Evolutionary conservation across 352 stramenopile genomes (phyloP).

Genomic region (Globisporangium okanoganense): DNA sequence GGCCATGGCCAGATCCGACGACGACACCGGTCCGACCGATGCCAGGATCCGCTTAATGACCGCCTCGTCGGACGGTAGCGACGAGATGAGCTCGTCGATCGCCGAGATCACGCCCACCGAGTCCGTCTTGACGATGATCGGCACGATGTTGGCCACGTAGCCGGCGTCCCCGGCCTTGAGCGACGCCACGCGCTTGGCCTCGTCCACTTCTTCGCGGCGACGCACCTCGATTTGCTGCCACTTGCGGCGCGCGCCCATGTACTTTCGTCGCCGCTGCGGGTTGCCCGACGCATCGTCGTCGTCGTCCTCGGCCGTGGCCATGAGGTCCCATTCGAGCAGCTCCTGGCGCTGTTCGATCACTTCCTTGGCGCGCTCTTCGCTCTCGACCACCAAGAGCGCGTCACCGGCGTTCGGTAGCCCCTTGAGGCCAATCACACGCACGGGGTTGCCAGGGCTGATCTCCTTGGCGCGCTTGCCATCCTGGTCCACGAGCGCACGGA

Average conservation of each 20-base stretch:
- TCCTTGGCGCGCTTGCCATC: slow-evolving; percentile 85
- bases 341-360: slow-evolving; percentile 66
- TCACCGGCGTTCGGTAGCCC: slow-evolving; percentile 77
- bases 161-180: slow-evolving; percentile 68
- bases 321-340: slow-evolving; percentile 73
- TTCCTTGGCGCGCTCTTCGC: slow-evolving; percentile 76
- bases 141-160: slow-evolving; percentile 93
- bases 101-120: slow-evolving; percentile 96
- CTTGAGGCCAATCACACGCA: slow-evolving; percentile 88
- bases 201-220: slow-evolving; percentile 57
- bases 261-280: slow-evolving; percentile 38
- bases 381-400: slow-evolving; percentile 66
- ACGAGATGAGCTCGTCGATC: slow-evolving; percentile 79
- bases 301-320: slow-evolving; percentile 57
- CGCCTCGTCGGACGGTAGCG: slow-evolving; percentile 61
- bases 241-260: slow-evolving; percentile 51
- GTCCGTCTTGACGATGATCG: slow-evolving; percentile 98
- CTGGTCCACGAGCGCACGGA: slow-evolving; percentile 74
- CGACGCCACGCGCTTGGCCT: slow-evolving; percentile 61
- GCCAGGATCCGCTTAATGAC: slow-evolving; percentile 84
- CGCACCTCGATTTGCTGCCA: slow-evolving; percentile 65
- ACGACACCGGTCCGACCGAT: slow-evolving; percentile 74
- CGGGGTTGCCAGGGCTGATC: slow-evolving; percentile 87
- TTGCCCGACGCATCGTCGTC: slow-evolving; percentile 23
- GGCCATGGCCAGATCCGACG: slow-evolving; percentile 82